phyloP scores from a whole-genome alignment of 148 eudicot species.

The Talinum fruticosum region DNA sequence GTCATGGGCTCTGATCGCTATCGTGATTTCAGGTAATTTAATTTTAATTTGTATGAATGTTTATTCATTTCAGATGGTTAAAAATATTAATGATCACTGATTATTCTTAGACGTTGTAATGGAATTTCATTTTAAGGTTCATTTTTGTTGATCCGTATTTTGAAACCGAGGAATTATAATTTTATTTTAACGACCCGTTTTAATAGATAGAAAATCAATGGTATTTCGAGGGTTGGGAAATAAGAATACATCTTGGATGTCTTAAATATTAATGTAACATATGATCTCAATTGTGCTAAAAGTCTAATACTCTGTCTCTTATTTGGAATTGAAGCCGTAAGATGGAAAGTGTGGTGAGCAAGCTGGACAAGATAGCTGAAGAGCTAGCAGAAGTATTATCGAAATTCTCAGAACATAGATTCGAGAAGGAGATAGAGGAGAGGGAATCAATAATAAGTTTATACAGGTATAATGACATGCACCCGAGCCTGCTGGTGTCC shows the following conservation, averaged over 20 bases:
- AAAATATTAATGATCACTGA: too few species aligned
- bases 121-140: too few species aligned
- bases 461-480: conserved; percentile 48
- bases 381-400: conserved; percentile 48
- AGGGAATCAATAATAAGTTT: conserved; percentile 52
- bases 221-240: too few species aligned
- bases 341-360: conserved; percentile 51
- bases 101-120: too few species aligned
- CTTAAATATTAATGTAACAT: too few species aligned
- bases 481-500: conserved; percentile 32
- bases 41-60: too few species aligned
- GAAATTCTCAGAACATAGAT: conserved; percentile 26
- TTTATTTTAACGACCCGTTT: too few species aligned
- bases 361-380: conserved; percentile 52
- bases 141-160: too few species aligned
- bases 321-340: conserved; percentile 42
- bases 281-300: background rate
- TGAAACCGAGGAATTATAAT: too few species aligned
- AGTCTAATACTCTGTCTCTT: background rate
- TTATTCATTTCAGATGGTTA: background rate
- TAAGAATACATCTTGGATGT: too few species aligned
- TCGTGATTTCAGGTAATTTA: conserved; percentile 53
- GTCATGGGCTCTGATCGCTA: conserved; percentile 49
- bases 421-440: conserved; percentile 37
- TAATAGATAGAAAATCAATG: too few species aligned